Conservation (phyloP, 257 asterid species). For the Plantago major region DNA sequence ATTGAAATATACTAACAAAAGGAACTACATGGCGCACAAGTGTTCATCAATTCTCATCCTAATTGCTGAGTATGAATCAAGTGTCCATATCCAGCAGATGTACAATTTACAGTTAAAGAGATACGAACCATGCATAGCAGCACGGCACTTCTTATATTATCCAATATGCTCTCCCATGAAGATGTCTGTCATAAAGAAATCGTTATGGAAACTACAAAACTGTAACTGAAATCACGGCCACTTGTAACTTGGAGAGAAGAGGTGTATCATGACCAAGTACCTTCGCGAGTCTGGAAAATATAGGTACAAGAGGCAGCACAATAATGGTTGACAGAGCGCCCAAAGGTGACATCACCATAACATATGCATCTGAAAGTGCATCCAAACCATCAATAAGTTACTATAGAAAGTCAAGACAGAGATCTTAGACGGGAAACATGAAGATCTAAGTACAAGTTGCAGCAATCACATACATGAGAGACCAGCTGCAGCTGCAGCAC, state of each 20-base stretch:
- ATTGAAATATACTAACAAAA: background rate
- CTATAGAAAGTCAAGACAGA: background rate
- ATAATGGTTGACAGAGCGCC: conserved; percentile 40
- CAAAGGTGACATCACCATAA: conserved; percentile 49
- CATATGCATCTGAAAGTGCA: conserved; percentile 37
- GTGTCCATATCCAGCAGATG: background rate
- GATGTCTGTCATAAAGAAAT: conserved; percentile 29
- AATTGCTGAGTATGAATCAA: background rate
- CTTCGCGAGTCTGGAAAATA: conserved; percentile 36
- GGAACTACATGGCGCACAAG: background rate
- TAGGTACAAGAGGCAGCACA: conserved; percentile 43
- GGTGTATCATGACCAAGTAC: conserved; percentile 16
- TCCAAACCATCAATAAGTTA: background rate
- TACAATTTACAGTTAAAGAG: conserved; percentile 12
- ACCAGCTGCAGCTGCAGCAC: conserved; percentile 44
- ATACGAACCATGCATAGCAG: conserved; percentile 39
- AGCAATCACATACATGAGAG: conserved; percentile 41
- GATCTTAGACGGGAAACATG: background rate
- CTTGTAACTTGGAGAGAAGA: background rate
- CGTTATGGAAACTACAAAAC: background rate
- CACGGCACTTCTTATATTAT: conserved; percentile 26
- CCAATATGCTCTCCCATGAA: conserved; percentile 34
- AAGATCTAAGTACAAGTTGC: conserved; percentile 8
- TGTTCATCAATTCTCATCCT: background rate
- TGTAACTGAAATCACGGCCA: conserved; percentile 2